Conservation (phyloP, 345 rosid genomes). For the Kandelia obovata region DNA sequence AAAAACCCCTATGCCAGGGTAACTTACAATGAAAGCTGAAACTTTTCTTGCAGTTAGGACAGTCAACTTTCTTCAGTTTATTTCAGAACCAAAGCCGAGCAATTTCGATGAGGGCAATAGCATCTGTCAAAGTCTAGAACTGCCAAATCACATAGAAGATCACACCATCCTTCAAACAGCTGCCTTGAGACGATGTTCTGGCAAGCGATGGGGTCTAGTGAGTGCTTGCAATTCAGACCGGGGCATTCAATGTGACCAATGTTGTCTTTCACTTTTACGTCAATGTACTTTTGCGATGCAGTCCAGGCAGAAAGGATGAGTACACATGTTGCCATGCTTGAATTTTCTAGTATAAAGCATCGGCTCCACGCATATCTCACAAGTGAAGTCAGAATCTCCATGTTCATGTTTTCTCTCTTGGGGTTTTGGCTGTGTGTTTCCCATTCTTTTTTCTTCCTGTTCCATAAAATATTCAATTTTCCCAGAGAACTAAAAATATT, state of each 20-base stretch:
- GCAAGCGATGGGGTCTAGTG: constrained; percentile 13
- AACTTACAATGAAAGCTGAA: constrained; percentile 21
- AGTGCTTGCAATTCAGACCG: constrained; percentile 12
- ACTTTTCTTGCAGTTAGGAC: constrained; percentile 15
- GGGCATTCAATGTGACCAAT: constrained; percentile 13
- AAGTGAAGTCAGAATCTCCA: constrained; percentile 13
- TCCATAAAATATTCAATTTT: too few species aligned
- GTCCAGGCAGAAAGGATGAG: constrained; percentile 12
- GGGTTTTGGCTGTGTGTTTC: constrained; percentile 7
- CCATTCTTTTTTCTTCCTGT: constrained; percentile 2
- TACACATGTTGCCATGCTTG: constrained; percentile 9
- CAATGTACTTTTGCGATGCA: constrained; percentile 19
- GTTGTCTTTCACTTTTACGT: constrained; percentile 7
- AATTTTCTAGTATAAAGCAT: constrained; percentile 5
- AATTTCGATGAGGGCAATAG: constrained; percentile 24
- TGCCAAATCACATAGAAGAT: constrained; percentile 10
- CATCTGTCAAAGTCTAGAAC: constrained; percentile 13
- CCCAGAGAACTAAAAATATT: neutral
- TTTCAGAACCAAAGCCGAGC: constrained; percentile 18
- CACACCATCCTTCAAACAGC: constrained; percentile 16
- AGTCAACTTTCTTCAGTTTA: constrained; percentile 15
- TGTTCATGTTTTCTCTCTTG: neutral
- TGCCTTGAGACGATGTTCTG: constrained; percentile 5
- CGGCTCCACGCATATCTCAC: constrained; percentile 1
- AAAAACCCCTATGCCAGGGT: constrained; percentile 18